A percentile compares a stretch with the other conserved stretches of the same genome.
Evolutionary conservation across 805 yeast genomes (phyloP).

Genomic region (Grigorovia jiainica): DNA sequence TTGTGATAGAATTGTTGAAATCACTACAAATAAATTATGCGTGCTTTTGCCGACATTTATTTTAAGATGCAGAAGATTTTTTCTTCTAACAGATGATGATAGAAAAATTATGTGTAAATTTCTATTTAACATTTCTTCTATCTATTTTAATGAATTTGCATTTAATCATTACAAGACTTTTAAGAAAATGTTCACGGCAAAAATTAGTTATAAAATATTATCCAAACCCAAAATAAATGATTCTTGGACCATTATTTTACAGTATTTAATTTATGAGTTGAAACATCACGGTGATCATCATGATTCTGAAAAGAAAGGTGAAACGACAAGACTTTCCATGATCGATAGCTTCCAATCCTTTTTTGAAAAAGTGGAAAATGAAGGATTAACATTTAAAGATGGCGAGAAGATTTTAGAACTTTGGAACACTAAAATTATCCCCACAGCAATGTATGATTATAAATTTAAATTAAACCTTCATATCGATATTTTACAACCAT

Average conservation of each 20-base stretch:
- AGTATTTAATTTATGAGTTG: constrained; percentile 16
- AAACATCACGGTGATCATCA: constrained; percentile 3
- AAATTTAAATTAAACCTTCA: constrained; percentile 11
- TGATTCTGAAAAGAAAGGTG: constrained; percentile 1
- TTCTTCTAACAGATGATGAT: constrained; percentile 5
- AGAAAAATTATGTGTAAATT: constrained; percentile 13
- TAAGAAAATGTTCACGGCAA: constrained; percentile 23
- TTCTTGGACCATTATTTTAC: constrained; percentile 21
- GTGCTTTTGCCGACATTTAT: constrained; percentile 21
- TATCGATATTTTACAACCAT: constrained; percentile 8
- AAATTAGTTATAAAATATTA: constrained; percentile 20
- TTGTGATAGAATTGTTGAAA: constrained; percentile 22
- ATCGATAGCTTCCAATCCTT: background rate
- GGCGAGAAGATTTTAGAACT: constrained; percentile 7
- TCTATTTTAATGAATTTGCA: constrained; percentile 25
- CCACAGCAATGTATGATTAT: constrained; percentile 10
- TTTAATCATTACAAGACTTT: constrained; percentile 24
- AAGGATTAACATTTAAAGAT: constrained; percentile 2
- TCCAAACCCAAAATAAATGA: constrained; percentile 15
- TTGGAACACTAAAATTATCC: constrained; percentile 15
- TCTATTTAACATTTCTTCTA: constrained; percentile 15
- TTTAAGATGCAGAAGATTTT: constrained; percentile 16
- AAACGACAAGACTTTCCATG: constrained; percentile 1
- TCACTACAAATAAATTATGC: constrained; percentile 19
- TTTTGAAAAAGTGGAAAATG: background rate